These are phyloP conservation scores for Solanum chacoense DNA, from an alignment of 305 asterid genomes.

Conservation along the genomic window DNA sequence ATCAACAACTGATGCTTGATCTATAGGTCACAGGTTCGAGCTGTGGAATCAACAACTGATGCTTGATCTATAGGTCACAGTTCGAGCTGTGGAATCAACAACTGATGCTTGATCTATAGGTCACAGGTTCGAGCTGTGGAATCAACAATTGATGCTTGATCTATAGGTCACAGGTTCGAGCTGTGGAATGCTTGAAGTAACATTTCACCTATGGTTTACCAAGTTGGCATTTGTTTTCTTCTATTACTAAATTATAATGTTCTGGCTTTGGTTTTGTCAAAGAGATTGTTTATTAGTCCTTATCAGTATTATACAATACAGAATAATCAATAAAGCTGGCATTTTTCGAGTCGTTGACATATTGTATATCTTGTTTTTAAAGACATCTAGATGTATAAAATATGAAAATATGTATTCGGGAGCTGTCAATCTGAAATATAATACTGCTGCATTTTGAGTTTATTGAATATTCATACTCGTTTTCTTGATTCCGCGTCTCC, in stretches of 20 bases:
- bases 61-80: neutral
- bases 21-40: neutral
- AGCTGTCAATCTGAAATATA: neutral
- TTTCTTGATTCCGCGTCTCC: neutral
- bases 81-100: neutral
- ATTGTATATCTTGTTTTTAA: neutral
- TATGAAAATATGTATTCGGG: neutral
- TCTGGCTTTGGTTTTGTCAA: neutral
- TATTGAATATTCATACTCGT: neutral
- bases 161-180: neutral
- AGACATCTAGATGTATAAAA: neutral
- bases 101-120: neutral
- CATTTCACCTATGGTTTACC: neutral
- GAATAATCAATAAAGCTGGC: neutral
- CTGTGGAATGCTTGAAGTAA: neutral
- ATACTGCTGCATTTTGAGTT: slow-evolving; percentile 1
- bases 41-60: neutral
- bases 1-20: neutral
- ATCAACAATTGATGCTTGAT: neutral
- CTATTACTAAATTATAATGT: neutral
- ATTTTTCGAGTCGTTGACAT: neutral
- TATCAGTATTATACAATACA: neutral
- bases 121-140: neutral
- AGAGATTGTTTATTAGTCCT: neutral
- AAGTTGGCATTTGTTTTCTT: neutral